A percentile compares a stretch with the other conserved stretches of the same genome.
Evolutionary conservation across 768 basidiomycete genomes (phyloP).

Genomic region (Dendrothele bispora): DNA sequence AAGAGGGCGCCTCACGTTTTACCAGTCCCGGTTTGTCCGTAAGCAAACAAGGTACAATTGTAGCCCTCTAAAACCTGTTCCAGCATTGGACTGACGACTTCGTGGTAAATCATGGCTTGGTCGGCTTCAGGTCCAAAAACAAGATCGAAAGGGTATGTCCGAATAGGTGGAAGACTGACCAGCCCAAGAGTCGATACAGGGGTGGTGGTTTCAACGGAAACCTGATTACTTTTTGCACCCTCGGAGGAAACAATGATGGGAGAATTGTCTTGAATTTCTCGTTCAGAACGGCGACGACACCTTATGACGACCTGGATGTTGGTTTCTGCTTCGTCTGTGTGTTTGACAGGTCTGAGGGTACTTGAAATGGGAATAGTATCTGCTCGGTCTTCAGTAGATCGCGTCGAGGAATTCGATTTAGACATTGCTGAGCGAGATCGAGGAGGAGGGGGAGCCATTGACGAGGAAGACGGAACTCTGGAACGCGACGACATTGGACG

Average conservation of each 20-base stretch:
- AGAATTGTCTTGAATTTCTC: slow-evolving; percentile 83
- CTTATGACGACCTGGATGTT: slow-evolving; percentile 95
- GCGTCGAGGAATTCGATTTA: slow-evolving; percentile 38
- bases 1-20: slow-evolving; percentile 76
- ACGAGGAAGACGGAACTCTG: slow-evolving; percentile 21
- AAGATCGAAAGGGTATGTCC: slow-evolving; percentile 92
- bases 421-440: slow-evolving; percentile 52
- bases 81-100: slow-evolving; percentile 91
- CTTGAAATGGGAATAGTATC: slow-evolving; percentile 17
- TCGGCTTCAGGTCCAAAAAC: slow-evolving; percentile 98
- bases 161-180: slow-evolving; percentile 68
- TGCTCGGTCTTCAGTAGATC: slow-evolving; percentile 24
- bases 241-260: slow-evolving; percentile 82
- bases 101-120: slow-evolving; percentile 90
- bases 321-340: slow-evolving; percentile 56
- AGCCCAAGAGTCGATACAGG: slow-evolving; percentile 73
- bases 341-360: slow-evolving; percentile 20
- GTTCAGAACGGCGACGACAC: slow-evolving; percentile 81
- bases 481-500: slow-evolving; percentile 54
- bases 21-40: slow-evolving; percentile 97
- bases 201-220: slow-evolving; percentile 78
- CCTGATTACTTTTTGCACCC: slow-evolving; percentile 72
- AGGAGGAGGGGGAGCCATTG: slow-evolving; percentile 34
- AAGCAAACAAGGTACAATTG: slow-evolving; percentile 97
- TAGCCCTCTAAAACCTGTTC: slow-evolving; percentile 94